Conservation (phyloP, 129 eudicot genomes). For the Flaveria brownii region DNA sequence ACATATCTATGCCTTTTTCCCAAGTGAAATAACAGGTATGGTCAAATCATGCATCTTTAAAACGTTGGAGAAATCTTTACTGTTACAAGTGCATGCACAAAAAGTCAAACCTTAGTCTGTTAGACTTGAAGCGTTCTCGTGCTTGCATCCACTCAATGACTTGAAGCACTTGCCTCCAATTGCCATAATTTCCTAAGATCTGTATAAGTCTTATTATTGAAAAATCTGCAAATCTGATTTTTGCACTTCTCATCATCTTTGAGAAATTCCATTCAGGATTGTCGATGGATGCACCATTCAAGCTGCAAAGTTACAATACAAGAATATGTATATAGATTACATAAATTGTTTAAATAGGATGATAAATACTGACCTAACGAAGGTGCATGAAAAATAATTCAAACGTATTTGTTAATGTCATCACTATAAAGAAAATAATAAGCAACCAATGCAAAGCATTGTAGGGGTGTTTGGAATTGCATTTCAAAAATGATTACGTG, state of each 20-base stretch:
- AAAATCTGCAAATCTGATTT: conserved; percentile 82
- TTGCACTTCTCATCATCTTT: conserved; percentile 86
- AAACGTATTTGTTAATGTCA: neutral
- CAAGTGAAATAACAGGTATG: neutral
- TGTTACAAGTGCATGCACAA: neutral
- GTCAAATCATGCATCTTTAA: conserved; percentile 13
- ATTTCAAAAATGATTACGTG: neutral
- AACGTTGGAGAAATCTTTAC: neutral
- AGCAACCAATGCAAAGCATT: conserved; percentile 13
- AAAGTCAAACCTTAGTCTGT: conserved; percentile 58
- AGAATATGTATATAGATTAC: neutral
- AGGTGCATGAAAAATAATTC: neutral
- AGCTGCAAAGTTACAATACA: conserved; percentile 55
- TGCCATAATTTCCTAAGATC: conserved; percentile 83
- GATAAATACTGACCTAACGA: neutral
- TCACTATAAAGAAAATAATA: neutral
- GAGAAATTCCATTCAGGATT: conserved; percentile 96
- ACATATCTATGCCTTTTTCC: neutral
- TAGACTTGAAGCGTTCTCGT: conserved; percentile 87
- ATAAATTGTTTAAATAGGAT: neutral
- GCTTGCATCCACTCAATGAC: conserved; percentile 88
- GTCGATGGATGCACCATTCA: conserved; percentile 82
- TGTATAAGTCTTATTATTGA: conserved; percentile 78
- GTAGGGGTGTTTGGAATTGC: neutral
- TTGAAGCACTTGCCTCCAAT: conserved; percentile 93